These are phyloP conservation scores for Fusarium humuli DNA, from an alignment of 2,329 filamentous ascomycete species.

Conservation along the genomic window DNA sequence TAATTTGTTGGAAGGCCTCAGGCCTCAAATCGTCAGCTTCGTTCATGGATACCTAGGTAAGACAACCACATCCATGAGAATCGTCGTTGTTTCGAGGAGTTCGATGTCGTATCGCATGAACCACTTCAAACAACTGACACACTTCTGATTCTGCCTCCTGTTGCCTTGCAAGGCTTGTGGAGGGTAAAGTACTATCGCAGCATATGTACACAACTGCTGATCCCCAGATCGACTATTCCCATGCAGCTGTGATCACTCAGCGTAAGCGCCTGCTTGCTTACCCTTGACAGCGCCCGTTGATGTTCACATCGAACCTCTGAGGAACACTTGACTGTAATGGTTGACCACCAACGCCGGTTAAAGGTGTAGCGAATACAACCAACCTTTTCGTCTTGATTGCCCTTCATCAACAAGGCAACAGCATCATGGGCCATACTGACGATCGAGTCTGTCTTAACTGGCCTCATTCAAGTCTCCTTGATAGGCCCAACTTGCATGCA, in stretches of 20 bases:
- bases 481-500: neutral
- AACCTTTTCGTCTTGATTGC: neutral
- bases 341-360: no score
- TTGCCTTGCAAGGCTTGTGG: neutral
- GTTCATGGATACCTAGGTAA: no score
- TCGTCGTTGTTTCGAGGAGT: neutral
- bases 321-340: no score
- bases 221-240: no score
- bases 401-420: neutral
- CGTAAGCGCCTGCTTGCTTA: neutral
- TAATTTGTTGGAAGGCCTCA: neutral
- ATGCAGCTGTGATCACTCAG: neutral
- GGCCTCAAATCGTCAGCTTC: neutral
- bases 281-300: neutral
- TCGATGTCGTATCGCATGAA: neutral
- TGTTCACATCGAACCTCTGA: no score
- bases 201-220: neutral
- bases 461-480: neutral
- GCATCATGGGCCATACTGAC: neutral
- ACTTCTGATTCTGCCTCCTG: neutral
- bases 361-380: neutral
- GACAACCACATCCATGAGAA: neutral
- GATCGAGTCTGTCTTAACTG: neutral
- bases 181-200: neutral
- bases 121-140: neutral